Evolutionary conservation across 352 stramenopile genomes (phyloP), one percentile per base, ranked within the genome.

Genomic region (Phytophthora aleatoria): DNA sequence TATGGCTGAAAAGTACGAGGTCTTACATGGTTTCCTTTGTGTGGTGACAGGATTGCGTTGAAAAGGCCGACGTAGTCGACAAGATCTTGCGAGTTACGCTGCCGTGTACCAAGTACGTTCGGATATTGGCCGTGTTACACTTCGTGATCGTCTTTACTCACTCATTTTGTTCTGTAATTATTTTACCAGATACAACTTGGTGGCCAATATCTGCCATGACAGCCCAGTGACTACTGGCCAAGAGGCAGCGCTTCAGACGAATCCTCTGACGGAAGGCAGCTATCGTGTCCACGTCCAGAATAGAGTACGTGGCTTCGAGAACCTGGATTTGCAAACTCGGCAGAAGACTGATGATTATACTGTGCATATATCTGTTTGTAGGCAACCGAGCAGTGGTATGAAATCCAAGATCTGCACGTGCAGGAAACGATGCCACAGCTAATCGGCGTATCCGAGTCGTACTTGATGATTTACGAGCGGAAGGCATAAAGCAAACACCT

Each of bases 361-460:
- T 52, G 33, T 16, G 10, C 57, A n/a, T 48, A 66, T 38, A 45
- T 64, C 27, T 68, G 8, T 50, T 20, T 28, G 45, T 76, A 96
- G 80, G 94, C 88, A 26, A 97, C 89, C 4, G 91, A 97, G 47
- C 94, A 99, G 61, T 99, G 96, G 97, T 99, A 99, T 71, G 97
- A 99, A 65, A 98, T 99, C 42, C 96, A 99, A 67, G 97, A 99
- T 66, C 77, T 99, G 20, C 91, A 98, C 56, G 97, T 99, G 7
- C 87, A 97, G 55, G 94, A 99, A 73, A 99, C 95, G 9, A 98
- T 99, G 86, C 95, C 98, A 11, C 96, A 99, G 74, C 86, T 99
- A 39, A 99, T 99, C 69, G 96, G 95, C 13, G 79, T 99, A n/a
- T 98, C 90, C 35, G 96, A 99, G 61, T 92, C 89, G 49, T 96